phyloP scores from a whole-genome alignment of 83 land plant species.

The Isoetes engelmannii region DNA sequence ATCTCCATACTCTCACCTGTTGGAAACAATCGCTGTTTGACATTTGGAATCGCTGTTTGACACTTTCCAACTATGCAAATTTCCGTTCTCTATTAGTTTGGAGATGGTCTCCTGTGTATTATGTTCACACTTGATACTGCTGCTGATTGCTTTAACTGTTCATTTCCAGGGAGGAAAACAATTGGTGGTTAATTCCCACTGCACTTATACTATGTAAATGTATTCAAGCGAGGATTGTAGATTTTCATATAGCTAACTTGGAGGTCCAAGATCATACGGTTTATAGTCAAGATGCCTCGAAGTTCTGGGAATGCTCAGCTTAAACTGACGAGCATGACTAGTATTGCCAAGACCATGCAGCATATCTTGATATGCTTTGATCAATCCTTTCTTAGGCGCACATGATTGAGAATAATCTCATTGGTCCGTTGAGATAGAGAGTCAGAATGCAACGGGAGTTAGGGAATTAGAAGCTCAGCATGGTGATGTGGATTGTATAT shows the following conservation, averaged over 20 bases:
- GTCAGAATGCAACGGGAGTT: too few species aligned
- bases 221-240: slow-evolving; percentile 70
- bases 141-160: neutral
- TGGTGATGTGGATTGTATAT: too few species aligned
- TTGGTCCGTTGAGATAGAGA: too few species aligned
- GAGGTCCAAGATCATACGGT: slow-evolving; percentile 85
- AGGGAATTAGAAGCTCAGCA: too few species aligned
- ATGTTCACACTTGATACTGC: too few species aligned
- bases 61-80: neutral
- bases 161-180: slow-evolving; percentile 69
- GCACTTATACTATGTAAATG: slow-evolving; percentile 60
- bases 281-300: slow-evolving; percentile 61
- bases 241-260: slow-evolving; percentile 84
- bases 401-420: too few species aligned
- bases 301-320: slow-evolving; percentile 85
- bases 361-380: too few species aligned
- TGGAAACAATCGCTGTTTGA: too few species aligned
- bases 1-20: too few species aligned
- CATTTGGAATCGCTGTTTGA: too few species aligned
- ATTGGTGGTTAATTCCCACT: slow-evolving; percentile 86
- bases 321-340: neutral
- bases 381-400: too few species aligned
- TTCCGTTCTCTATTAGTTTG: neutral
- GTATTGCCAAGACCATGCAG: too few species aligned
- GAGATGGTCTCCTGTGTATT: neutral